Conservation (phyloP, 1,139 yeast genomes). For the Lodderomyces margitis region DNA sequence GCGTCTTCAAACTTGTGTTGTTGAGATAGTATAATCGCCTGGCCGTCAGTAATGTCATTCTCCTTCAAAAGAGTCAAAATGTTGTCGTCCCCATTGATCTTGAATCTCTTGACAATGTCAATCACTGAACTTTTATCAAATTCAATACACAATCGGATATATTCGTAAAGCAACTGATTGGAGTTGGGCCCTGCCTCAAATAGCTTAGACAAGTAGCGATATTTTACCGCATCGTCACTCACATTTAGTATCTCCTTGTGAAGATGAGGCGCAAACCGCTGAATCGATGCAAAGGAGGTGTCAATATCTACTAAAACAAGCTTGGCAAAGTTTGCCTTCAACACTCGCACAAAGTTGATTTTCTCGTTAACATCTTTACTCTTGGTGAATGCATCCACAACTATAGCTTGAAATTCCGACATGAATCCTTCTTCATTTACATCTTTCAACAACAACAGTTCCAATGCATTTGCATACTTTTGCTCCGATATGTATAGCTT, state of each 20-base stretch:
- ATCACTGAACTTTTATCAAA: slow-evolving; percentile 20
- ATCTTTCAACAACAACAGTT: slow-evolving; percentile 30
- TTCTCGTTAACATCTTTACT: slow-evolving; percentile 31
- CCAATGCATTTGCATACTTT: slow-evolving; percentile 48
- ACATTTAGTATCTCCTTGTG: slow-evolving; percentile 35
- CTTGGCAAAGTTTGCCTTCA: slow-evolving; percentile 35
- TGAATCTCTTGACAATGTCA: slow-evolving; percentile 17
- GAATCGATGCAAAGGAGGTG: slow-evolving; percentile 30
- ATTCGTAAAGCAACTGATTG: slow-evolving; percentile 15
- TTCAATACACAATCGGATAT: slow-evolving; percentile 29
- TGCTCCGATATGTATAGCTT: slow-evolving; percentile 54
- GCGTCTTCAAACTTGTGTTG: slow-evolving; percentile 26
- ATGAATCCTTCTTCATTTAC: slow-evolving; percentile 9
- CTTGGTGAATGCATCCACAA: slow-evolving; percentile 39
- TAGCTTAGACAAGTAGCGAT: slow-evolving; percentile 27
- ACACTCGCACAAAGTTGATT: slow-evolving; percentile 29
- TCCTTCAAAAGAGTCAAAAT: slow-evolving; percentile 23
- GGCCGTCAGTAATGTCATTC: slow-evolving; percentile 26
- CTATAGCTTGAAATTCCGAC: slow-evolving; percentile 4
- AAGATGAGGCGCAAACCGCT: slow-evolving; percentile 34
- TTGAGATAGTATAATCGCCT: slow-evolving; percentile 21
- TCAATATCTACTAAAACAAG: slow-evolving; percentile 34
- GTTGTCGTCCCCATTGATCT: slow-evolving; percentile 19
- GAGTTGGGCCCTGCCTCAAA: slow-evolving; percentile 12
- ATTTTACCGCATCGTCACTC: slow-evolving; percentile 22